phyloP scores from a whole-genome alignment of 1,139 yeast species.

The Tardiomyces blankii region DNA sequence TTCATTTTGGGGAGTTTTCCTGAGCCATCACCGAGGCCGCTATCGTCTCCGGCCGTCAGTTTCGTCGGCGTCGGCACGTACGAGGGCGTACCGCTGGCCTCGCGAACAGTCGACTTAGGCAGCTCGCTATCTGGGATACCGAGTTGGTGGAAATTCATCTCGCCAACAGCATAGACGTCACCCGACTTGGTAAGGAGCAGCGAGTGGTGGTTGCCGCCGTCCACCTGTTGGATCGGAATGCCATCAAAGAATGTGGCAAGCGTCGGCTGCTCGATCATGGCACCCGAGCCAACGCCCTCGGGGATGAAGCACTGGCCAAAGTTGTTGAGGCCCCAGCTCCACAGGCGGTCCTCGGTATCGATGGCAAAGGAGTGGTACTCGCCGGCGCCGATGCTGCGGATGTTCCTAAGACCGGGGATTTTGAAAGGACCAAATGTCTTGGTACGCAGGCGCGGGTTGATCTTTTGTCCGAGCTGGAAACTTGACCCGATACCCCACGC shows the following conservation, averaged over 20 bases:
- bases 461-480: constrained; percentile 68
- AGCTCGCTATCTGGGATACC: constrained; percentile 63
- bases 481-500: constrained; percentile 99
- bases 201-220: constrained; percentile 94
- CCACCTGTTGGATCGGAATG: constrained; percentile 48
- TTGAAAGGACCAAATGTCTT: constrained; percentile 24
- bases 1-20: constrained; percentile 46
- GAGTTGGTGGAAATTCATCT: constrained; percentile 85
- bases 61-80: constrained; percentile 63
- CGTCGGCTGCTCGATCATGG: constrained; percentile 63
- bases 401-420: constrained; percentile 41
- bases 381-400: constrained; percentile 79
- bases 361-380: constrained; percentile 95
- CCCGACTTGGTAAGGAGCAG: constrained; percentile 65
- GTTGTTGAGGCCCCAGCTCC: constrained; percentile 92
- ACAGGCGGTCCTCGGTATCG: constrained; percentile 56
- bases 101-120: constrained; percentile 60
- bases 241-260: constrained; percentile 48
- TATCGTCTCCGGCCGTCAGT: constrained; percentile 28
- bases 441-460: constrained; percentile 21
- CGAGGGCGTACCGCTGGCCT: constrained; percentile 70
- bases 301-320: constrained; percentile 92
- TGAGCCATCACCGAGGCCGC: constrained; percentile 20
- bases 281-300: constrained; percentile 49
- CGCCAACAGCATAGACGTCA: constrained; percentile 73